Evolutionary conservation across 257 asterid species (phyloP).

Genomic region (Mitragyna speciosa): DNA sequence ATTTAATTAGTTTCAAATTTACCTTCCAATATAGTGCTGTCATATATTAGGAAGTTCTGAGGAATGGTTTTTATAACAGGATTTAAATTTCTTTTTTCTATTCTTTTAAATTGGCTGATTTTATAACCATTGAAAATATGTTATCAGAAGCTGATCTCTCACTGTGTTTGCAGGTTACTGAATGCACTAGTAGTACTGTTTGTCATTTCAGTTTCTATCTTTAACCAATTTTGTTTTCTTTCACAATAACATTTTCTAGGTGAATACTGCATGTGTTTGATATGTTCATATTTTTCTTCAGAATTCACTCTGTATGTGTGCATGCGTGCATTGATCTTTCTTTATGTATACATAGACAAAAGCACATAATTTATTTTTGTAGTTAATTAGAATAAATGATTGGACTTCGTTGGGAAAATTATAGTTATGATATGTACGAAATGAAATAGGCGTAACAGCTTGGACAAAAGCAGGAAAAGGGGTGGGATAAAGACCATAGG

Average conservation of each 20-base stretch:
- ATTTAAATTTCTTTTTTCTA: neutral
- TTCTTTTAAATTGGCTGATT: neutral
- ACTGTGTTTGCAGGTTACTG: neutral
- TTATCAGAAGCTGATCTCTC: neutral
- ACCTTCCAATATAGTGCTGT: neutral
- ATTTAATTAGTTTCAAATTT: neutral
- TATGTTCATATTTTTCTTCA: neutral
- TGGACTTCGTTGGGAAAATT: neutral
- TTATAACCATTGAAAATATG: neutral
- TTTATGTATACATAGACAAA: neutral
- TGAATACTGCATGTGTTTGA: neutral
- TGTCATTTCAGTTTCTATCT: no score
- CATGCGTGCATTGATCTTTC: no score
- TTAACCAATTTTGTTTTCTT: neutral
- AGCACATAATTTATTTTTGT: neutral
- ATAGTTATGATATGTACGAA: neutral
- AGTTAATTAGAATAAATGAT: neutral
- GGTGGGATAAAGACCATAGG: neutral
- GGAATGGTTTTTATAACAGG: neutral
- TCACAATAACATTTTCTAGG: neutral
- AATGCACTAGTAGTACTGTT: neutral
- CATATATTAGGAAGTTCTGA: neutral
- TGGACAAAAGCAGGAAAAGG: neutral
- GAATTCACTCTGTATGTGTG: neutral
- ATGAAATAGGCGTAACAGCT: neutral